Percentiles rank a stretch among this genome's conserved stretches.
Conservation (phyloP, 2,329 filamentous ascomycete genomes). For the Fusarium torulosum region DNA sequence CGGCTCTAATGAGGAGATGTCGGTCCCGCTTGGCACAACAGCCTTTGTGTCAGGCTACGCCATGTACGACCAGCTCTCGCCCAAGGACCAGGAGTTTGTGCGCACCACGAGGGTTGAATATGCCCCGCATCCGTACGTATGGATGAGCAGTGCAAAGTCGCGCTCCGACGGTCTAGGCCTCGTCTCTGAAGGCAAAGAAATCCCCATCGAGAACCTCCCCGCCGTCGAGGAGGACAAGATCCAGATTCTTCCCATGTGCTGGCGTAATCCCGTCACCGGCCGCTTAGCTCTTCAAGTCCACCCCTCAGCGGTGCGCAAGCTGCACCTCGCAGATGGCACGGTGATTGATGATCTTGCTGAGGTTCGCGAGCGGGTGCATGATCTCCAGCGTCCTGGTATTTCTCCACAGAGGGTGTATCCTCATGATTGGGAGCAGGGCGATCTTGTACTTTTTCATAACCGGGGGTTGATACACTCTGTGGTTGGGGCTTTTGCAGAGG, state of each 20-base stretch:
- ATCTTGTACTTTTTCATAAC: constrained; percentile 84
- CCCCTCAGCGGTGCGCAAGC: constrained; percentile 76
- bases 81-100: constrained; percentile 75
- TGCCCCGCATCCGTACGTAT: constrained; percentile 83
- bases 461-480: constrained; percentile 80
- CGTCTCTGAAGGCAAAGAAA: constrained; percentile 73
- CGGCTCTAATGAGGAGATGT: constrained; percentile 72
- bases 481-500: constrained; percentile 77
- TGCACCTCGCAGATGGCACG: constrained; percentile 74
- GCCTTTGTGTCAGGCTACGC: constrained; percentile 79
- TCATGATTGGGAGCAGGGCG: constrained; percentile 82
- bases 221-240: constrained; percentile 74
- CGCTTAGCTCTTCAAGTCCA: constrained; percentile 79
- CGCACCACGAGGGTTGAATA: constrained; percentile 78
- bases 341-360: constrained; percentile 76
- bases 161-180: constrained; percentile 78
- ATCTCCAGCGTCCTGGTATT: constrained; percentile 79
- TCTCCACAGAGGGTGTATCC: constrained; percentile 76
- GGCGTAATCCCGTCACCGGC: constrained; percentile 80
- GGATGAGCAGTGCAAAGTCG: constrained; percentile 79
- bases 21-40: constrained; percentile 80
- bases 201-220: constrained; percentile 70
- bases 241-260: constrained; percentile 80
- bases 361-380: constrained; percentile 76
- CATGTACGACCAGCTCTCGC: constrained; percentile 76